Evolutionary conservation across 306 rosid genomes (phyloP).

Genomic region (Cicer cuneatum): DNA sequence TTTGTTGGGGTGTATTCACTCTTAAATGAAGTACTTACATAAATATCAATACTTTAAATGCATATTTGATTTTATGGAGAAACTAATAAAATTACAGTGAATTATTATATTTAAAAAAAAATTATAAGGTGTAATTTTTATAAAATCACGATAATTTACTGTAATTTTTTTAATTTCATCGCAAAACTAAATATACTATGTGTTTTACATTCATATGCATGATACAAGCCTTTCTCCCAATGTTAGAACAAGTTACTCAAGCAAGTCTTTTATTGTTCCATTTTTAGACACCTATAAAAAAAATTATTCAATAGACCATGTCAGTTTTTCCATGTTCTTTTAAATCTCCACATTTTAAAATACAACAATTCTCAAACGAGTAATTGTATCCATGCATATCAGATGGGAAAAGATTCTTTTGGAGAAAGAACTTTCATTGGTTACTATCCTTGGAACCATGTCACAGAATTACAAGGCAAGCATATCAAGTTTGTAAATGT

Average conservation of each 20-base stretch:
- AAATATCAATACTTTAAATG: too few species aligned
- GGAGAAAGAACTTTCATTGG: not conserved
- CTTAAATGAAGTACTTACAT: too few species aligned
- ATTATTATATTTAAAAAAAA: too few species aligned
- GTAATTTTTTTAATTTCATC: not conserved
- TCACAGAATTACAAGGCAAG: not conserved
- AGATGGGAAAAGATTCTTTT: not conserved
- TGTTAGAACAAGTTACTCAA: not conserved
- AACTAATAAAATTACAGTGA: too few species aligned
- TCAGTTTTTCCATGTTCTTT: not conserved
- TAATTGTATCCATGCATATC: not conserved
- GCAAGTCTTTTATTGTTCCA: not conserved
- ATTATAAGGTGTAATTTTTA: not conserved
- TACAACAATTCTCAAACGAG: not conserved
- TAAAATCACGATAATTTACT: not conserved
- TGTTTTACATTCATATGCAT: constrained; percentile 21
- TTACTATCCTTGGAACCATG: not conserved
- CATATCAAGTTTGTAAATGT: constrained; percentile 5
- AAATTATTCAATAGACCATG: not conserved
- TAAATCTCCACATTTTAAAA: not conserved
- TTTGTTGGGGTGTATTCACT: too few species aligned
- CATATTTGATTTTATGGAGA: too few species aligned
- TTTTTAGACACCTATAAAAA: not conserved
- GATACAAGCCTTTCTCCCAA: not conserved
- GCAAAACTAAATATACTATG: not conserved